Percentiles rank a stretch among this genome's conserved stretches.
These are phyloP conservation scores for Saxophila tyrrhenica DNA, from an alignment of 495 filamentous ascomycete species.

Conservation along the genomic window DNA sequence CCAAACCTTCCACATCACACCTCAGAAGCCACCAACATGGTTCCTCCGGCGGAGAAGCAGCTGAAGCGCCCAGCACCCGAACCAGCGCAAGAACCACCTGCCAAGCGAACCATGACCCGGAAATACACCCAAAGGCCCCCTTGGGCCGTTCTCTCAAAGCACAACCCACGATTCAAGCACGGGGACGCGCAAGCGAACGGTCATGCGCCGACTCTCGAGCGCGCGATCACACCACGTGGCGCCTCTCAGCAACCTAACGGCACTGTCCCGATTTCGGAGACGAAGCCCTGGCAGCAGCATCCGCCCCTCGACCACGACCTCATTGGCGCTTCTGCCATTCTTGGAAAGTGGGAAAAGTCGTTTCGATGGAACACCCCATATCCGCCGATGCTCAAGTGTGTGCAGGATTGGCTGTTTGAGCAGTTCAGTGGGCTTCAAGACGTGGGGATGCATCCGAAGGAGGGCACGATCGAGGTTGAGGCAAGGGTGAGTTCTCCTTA, in stretches of 20 bases:
- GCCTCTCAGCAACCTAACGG: constrained; percentile 7
- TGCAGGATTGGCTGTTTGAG: constrained; percentile 28
- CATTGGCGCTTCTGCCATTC: background rate
- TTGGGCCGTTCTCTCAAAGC: constrained; percentile 9
- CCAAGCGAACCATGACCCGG: constrained; percentile 4
- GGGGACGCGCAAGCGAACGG: background rate
- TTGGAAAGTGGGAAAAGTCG: constrained; percentile 21
- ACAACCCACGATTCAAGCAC: constrained; percentile 7
- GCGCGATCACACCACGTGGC: no score
- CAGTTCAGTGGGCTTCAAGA: constrained; percentile 27
- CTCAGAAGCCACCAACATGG: background rate
- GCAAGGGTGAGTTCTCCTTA: constrained; percentile 38
- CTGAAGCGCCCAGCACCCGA: background rate
- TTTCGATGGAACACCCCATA: constrained; percentile 8
- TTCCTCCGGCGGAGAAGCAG: background rate
- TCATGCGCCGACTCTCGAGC: background rate
- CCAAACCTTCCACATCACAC: background rate
- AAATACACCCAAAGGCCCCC: constrained; percentile 11
- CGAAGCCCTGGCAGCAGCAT: constrained; percentile 3
- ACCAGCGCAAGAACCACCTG: background rate
- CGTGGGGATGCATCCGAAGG: constrained; percentile 27
- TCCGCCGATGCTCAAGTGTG: background rate
- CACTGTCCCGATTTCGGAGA: background rate
- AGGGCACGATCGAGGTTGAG: constrained; percentile 56
- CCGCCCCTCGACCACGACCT: constrained; percentile 16